Percentiles rank a stretch among this genome's conserved stretches.
Conservation (phyloP, 257 asterid genomes). For the Lycium barbarum region DNA sequence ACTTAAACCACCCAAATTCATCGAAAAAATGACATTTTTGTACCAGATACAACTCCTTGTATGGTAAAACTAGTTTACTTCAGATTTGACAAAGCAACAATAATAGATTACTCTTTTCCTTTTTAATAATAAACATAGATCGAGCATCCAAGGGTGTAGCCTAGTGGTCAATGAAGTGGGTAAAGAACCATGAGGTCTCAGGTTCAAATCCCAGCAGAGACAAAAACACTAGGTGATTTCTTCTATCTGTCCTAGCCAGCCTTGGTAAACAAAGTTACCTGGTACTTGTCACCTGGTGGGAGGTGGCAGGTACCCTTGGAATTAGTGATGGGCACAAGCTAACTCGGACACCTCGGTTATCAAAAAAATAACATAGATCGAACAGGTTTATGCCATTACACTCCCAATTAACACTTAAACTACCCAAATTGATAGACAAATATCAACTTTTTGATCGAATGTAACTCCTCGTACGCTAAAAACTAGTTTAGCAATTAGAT, state of each 20-base stretch:
- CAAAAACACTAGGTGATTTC: no score
- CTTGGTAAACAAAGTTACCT: no score
- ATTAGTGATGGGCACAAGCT: no score
- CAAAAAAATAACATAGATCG: neutral
- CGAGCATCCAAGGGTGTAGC: no score
- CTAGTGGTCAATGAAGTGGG: no score
- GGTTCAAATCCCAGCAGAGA: no score
- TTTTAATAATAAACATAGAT: neutral
- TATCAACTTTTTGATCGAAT: neutral
- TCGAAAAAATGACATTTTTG: neutral
- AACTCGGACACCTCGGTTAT: no score
- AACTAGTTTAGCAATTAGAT: neutral
- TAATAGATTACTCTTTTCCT: neutral
- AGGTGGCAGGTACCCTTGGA: no score
- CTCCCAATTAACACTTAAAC: neutral
- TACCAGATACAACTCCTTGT: neutral
- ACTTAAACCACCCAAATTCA: neutral
- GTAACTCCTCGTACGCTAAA: neutral
- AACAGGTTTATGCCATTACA: neutral
- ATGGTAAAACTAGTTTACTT: neutral
- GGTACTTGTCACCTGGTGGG: no score
- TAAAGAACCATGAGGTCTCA: no score
- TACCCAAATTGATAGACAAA: neutral
- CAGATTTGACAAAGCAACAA: neutral
- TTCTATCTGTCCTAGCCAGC: no score